A percentile compares a stretch with the other conserved stretches of the same genome.
phyloP scores from a whole-genome alignment of 148 eudicot species.

The Rhododendron kiyosumense region DNA sequence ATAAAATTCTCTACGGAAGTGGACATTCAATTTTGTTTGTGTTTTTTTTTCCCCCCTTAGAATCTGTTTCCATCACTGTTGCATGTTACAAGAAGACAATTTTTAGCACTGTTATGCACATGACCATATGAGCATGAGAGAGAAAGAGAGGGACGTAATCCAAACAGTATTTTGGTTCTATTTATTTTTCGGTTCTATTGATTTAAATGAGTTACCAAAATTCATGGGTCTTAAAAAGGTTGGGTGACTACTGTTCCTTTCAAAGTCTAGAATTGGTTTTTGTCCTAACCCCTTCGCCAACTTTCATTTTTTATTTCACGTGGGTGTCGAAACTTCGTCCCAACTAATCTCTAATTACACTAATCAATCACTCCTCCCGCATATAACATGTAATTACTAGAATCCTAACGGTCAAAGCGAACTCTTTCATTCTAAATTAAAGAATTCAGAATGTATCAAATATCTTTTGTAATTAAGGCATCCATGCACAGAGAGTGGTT shows the following conservation, averaged over 20 bases:
- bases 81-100: not conserved
- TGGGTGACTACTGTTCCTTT: not conserved
- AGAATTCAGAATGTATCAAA: not conserved
- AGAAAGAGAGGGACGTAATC: not conserved
- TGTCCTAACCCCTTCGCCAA: not conserved
- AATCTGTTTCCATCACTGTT: not conserved
- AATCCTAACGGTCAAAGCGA: no score
- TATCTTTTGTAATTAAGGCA: not conserved
- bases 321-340: not conserved
- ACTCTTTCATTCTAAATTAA: not conserved
- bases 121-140: not conserved
- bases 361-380: not conserved
- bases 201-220: not conserved
- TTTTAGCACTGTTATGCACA: not conserved
- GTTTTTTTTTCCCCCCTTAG: no score
- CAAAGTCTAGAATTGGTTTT: not conserved
- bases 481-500: not conserved
- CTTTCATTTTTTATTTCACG: not conserved
- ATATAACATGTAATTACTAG: not conserved
- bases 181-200: not conserved
- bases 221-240: not conserved
- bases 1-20: not conserved
- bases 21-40: not conserved
- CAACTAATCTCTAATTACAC: not conserved
- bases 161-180: not conserved